Evolutionary conservation across 1,284 basidiomycete species (phyloP).

Genomic region (Prillingera fragicola): DNA sequence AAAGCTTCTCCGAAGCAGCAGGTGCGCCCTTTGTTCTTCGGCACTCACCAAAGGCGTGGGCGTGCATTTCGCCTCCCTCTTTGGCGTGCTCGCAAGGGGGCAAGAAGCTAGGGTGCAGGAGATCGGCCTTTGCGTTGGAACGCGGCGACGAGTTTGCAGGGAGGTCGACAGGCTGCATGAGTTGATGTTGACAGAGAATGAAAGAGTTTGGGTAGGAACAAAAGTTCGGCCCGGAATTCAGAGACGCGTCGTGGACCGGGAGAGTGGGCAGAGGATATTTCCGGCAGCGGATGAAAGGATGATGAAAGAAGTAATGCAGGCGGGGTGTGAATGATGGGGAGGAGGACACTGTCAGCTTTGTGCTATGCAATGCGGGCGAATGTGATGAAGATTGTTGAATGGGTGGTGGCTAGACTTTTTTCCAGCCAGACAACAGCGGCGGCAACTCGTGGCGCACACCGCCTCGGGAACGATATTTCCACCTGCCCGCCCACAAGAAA

Average conservation of each 20-base stretch:
- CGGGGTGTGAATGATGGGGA: background rate
- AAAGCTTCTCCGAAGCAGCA: background rate
- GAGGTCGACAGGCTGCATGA: slow-evolving; percentile 10
- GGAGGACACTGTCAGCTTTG: background rate
- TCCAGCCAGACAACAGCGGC: background rate
- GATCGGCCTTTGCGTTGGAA: slow-evolving; percentile 22
- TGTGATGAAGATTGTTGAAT: too few species aligned
- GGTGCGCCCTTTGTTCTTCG: background rate
- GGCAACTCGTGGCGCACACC: background rate
- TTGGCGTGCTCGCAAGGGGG: slow-evolving; percentile 40
- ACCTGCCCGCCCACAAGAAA: background rate
- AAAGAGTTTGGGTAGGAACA: too few species aligned
- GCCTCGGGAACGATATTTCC: background rate
- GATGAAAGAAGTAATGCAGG: background rate
- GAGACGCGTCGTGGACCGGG: background rate
- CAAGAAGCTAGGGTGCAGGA: slow-evolving; percentile 40
- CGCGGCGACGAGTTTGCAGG: slow-evolving; percentile 1
- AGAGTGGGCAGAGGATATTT: background rate
- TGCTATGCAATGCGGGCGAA: too few species aligned
- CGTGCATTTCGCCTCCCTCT: slow-evolving; percentile 41
- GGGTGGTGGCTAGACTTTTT: slow-evolving; percentile 8
- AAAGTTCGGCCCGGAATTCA: background rate
- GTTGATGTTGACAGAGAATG: background rate
- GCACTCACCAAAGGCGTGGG: slow-evolving; percentile 43
- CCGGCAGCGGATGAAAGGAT: background rate